Evolutionary conservation across 2,329 filamentous ascomycete genomes (phyloP).

Genomic region (Fusarium caatingaense): DNA sequence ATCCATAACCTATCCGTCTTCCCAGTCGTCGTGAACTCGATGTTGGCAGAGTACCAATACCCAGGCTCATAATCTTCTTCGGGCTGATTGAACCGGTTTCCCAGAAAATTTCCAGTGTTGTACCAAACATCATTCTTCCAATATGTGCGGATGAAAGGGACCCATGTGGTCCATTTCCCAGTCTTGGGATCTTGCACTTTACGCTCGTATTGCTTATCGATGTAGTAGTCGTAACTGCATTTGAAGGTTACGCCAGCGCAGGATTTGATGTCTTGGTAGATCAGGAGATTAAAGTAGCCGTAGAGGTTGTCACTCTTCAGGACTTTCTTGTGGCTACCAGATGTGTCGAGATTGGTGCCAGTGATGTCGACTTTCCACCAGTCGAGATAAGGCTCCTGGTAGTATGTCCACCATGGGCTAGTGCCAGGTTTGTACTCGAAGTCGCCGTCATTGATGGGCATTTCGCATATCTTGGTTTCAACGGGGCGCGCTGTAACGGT

Average conservation of each 20-base stretch:
- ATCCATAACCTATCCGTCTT: slow-evolving; percentile 1
- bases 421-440: neutral
- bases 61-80: neutral
- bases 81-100: neutral
- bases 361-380: no score
- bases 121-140: slow-evolving; percentile 5
- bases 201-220: slow-evolving; percentile 5
- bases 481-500: slow-evolving; percentile 12
- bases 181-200: neutral
- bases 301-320: neutral
- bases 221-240: slow-evolving; percentile 16
- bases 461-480: neutral
- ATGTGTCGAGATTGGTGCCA: no score
- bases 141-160: slow-evolving; percentile 8
- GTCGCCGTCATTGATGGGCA: slow-evolving; percentile 15
- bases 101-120: rapidly evolving
- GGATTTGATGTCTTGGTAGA: neutral
- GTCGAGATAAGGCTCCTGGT: no score
- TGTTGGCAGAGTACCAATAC: neutral
- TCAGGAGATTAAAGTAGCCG: neutral
- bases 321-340: no score
- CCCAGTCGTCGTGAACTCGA: slow-evolving; percentile 1
- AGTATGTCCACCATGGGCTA: no score
- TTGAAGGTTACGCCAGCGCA: slow-evolving; percentile 11
- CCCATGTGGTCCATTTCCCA: neutral